Conservation (phyloP, 2,329 filamentous ascomycete genomes). For the Monosporascus sp. region DNA sequence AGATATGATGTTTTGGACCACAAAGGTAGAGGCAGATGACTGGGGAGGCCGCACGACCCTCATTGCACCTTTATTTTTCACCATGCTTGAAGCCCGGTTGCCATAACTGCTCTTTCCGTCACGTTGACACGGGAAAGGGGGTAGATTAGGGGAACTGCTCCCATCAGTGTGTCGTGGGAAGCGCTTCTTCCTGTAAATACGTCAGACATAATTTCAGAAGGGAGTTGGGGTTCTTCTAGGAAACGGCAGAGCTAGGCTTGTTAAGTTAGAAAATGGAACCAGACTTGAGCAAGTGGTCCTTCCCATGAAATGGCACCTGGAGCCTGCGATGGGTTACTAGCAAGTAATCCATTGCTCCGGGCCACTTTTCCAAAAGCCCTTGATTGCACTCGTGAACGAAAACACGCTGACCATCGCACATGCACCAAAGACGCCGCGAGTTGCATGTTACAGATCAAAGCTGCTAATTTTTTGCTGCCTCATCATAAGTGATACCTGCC, state of each 20-base stretch:
- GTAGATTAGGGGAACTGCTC: neutral
- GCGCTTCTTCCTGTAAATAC: neutral
- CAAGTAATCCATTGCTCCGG: neutral
- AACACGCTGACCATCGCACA: slow-evolving; percentile 2
- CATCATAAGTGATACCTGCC: slow-evolving; percentile 25
- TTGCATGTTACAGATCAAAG: slow-evolving; percentile 21
- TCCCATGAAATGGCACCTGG: neutral
- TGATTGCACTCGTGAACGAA: neutral
- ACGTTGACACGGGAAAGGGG: neutral
- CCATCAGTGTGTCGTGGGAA: neutral
- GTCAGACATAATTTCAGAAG: too few species aligned
- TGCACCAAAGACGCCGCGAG: neutral
- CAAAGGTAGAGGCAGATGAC: too few species aligned
- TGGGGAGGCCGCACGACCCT: too few species aligned
- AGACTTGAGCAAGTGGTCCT: neutral
- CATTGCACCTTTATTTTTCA: neutral
- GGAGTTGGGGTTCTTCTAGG: neutral
- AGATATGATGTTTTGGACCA: neutral
- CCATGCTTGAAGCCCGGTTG: neutral
- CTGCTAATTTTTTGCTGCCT: slow-evolving; percentile 28
- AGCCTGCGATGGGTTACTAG: too few species aligned
- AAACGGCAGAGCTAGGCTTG: neutral
- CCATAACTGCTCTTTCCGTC: neutral
- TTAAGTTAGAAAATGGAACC: neutral
- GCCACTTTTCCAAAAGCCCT: neutral